Evolutionary conservation across 805 yeast genomes (phyloP), one percentile per base, ranked within the genome.

Genomic region (Metschnikowia amazonensis): DNA sequence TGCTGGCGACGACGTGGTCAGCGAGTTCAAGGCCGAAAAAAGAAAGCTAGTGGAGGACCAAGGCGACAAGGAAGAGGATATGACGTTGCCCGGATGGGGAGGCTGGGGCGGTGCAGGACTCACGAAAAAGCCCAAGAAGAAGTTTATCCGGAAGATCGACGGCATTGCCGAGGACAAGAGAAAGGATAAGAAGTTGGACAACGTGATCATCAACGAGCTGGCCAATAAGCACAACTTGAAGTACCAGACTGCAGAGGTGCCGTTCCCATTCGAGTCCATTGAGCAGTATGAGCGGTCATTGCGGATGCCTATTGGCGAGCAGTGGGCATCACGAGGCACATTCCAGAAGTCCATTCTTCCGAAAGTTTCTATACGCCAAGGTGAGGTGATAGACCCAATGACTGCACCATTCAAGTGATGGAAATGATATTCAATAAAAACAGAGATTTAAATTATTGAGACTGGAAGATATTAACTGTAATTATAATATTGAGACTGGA

Each of bases 61-160:
- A 64, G 97, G 81, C 47, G 97, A 92, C 65, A 77, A 88, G 60
- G 89, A 84, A 58, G 83, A 85, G 47, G 96, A 90, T 61, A 68
- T 85, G 39, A 84, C 96, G 0, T 67, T 90, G 43, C 98, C 97
- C 3, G 99, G 99, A 1, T 94, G 98, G 97, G 98, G 98, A 39
- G 86, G 85, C 36, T 94, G 99, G 99, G 86, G 92, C 9, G 97
- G 97, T 31, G 80, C 77, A 8, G 64, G 57, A 17, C 28, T 21
- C 20, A 57, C 60, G 34, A 66, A 58, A 47, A 60, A 54, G 14
- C 70, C 70, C 62, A 81, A 79, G 62, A 77, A 80, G 60, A 84
- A 81, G 62, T 74, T 85, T 45, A 74, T 84, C 29, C 80, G 85
- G 56, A 86, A 80, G 53, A 71, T 87, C 23, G 80, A 83, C 58